Evolutionary conservation across 306 rosid species (phyloP).

Genomic region (Senna tora): DNA sequence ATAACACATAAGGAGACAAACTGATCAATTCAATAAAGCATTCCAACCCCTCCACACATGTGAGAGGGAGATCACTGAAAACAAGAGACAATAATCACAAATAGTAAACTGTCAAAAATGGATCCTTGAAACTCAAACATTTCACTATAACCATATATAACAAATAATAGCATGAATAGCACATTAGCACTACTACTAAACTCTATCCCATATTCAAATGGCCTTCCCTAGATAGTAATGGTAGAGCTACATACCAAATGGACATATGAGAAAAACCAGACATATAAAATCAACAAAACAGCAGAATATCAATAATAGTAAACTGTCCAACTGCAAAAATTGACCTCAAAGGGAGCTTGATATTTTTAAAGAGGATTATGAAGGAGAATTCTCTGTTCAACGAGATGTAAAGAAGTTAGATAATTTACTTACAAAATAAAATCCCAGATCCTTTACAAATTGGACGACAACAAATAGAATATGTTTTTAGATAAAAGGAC

Average conservation of each 20-base stretch:
- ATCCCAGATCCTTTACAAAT: neutral
- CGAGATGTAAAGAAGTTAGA: neutral
- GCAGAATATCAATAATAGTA: too few species aligned
- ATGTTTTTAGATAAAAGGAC: neutral
- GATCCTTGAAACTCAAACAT: neutral
- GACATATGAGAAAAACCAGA: neutral
- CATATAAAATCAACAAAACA: too few species aligned
- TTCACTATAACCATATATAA: neutral
- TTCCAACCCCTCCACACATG: neutral
- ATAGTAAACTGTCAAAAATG: too few species aligned
- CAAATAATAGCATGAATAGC: neutral
- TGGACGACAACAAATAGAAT: neutral
- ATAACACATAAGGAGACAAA: neutral
- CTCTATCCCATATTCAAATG: neutral
- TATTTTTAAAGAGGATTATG: neutral
- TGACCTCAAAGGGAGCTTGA: neutral
- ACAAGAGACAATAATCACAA: neutral
- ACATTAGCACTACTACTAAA: constrained; percentile 6
- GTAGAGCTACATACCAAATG: neutral
- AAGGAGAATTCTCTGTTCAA: neutral
- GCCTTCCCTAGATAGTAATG: neutral
- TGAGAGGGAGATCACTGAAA: too few species aligned
- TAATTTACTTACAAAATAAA: neutral
- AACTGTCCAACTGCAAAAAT: neutral
- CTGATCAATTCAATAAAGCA: constrained; percentile 1